A percentile compares a stretch with the other conserved stretches of the same genome.
Conservation (phyloP, 352 stramenopile species). For the Saprolegnia parasitica region DNA sequence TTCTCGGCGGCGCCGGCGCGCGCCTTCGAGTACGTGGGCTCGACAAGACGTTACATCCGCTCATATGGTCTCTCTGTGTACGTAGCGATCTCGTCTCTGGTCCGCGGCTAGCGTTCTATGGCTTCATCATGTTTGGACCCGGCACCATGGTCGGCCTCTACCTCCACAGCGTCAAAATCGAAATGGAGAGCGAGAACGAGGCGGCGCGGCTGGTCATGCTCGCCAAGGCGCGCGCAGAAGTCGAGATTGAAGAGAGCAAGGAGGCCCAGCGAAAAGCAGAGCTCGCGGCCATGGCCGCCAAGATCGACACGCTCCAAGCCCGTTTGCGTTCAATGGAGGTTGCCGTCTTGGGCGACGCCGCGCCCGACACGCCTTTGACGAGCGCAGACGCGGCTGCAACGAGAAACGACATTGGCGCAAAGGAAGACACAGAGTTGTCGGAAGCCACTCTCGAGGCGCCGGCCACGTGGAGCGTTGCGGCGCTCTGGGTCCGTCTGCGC, state of each 20-base stretch:
- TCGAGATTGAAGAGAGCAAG: constrained; percentile 40
- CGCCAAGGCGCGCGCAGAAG: constrained; percentile 9
- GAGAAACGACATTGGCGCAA: too few species aligned
- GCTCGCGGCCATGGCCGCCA: constrained; percentile 42
- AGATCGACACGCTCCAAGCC: constrained; percentile 59
- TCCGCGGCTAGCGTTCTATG: constrained; percentile 59
- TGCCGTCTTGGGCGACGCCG: constrained; percentile 32
- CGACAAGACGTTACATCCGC: neutral
- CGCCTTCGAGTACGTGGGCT: constrained; percentile 53
- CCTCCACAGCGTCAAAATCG: constrained; percentile 59
- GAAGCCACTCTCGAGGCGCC: neutral
- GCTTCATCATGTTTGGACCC: constrained; percentile 59
- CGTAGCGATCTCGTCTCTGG: constrained; percentile 58
- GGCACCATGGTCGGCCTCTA: constrained; percentile 62
- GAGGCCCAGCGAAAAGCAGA: constrained; percentile 47
- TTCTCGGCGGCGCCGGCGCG: constrained; percentile 61
- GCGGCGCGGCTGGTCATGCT: constrained; percentile 38
- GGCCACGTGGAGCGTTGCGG: neutral
- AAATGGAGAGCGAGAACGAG: constrained; percentile 69
- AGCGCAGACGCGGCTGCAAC: neutral
- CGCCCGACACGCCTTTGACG: neutral
- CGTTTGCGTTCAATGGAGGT: constrained; percentile 51
- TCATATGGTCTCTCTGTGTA: neutral
- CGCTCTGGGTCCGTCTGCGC: neutral
- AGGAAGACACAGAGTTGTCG: too few species aligned